Conservation (phyloP, 805 yeast species). For the Starmera caribaea region DNA sequence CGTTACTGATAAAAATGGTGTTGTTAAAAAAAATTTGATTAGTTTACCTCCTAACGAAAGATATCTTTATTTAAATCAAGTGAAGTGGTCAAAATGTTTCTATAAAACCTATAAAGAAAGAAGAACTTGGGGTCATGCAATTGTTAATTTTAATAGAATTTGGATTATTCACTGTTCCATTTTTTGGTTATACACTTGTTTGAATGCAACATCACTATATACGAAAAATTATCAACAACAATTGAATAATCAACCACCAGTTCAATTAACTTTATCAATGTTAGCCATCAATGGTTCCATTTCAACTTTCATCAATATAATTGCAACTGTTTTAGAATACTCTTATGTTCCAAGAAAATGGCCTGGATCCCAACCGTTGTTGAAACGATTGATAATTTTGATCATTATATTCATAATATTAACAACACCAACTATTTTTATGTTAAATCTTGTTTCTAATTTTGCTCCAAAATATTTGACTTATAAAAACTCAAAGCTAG, state of each 20-base stretch:
- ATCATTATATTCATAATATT: constrained; percentile 33
- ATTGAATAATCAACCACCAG: constrained; percentile 50
- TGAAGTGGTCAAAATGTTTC: constrained; percentile 60
- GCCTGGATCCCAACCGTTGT: constrained; percentile 60
- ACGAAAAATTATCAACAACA: constrained; percentile 45
- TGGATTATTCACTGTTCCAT: constrained; percentile 70
- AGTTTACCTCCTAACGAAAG: constrained; percentile 45
- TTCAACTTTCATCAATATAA: constrained; percentile 44
- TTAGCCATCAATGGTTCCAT: constrained; percentile 62
- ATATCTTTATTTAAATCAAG: constrained; percentile 40
- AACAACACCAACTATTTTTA: constrained; percentile 34
- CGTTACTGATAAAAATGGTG: constrained; percentile 8
- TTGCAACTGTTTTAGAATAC: constrained; percentile 48
- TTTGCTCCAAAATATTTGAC: constrained; percentile 18
- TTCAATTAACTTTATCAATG: constrained; percentile 43
- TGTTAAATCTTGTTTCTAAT: constrained; percentile 30
- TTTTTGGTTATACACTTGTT: constrained; percentile 70
- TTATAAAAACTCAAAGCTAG: constrained; percentile 22
- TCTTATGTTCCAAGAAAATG: constrained; percentile 61
- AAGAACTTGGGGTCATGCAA: constrained; percentile 68
- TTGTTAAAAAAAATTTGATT: constrained; percentile 26
- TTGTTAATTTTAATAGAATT: constrained; percentile 66
- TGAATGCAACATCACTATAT: constrained; percentile 60
- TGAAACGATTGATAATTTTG: constrained; percentile 35
- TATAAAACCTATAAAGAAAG: constrained; percentile 67